A percentile compares a stretch with the other conserved stretches of the same genome.
phyloP scores from a whole-genome alignment of 192 early-diverging fungal species.

The Coemansia sp. region DNA sequence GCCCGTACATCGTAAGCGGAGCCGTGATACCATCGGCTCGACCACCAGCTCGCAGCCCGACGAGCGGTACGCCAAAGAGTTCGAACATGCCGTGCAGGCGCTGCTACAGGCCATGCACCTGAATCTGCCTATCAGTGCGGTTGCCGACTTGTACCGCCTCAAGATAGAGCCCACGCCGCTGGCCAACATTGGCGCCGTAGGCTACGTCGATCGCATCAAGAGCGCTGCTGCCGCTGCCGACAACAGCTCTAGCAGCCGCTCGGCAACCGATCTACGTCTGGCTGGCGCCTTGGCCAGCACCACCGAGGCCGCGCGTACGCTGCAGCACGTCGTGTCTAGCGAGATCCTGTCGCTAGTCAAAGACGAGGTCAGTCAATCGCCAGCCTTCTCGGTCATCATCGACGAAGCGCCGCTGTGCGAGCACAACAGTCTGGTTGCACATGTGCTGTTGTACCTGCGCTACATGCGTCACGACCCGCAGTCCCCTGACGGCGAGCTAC shows the following conservation, averaged over 20 bases:
- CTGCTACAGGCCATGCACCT: constrained; percentile 50
- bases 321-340: constrained; percentile 55
- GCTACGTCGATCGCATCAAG: constrained; percentile 9
- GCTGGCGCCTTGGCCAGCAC: constrained; percentile 27
- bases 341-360: constrained; percentile 51
- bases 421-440: constrained; percentile 53
- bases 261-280: constrained; percentile 21
- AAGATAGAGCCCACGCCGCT: constrained; percentile 33
- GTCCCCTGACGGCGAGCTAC: constrained; percentile 24
- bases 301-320: constrained; percentile 31
- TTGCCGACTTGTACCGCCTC: constrained; percentile 41
- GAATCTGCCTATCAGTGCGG: constrained; percentile 43
- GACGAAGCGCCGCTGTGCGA: constrained; percentile 52
- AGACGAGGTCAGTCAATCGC: constrained; percentile 54
- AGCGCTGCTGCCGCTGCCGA: constrained; percentile 5
- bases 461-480: constrained; percentile 40
- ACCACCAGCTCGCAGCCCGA: constrained; percentile 18
- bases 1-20: constrained; percentile 5
- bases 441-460: constrained; percentile 45
- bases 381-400: constrained; percentile 50
- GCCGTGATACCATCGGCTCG: constrained; percentile 7
- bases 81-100: constrained; percentile 46
- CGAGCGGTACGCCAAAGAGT: constrained; percentile 40
- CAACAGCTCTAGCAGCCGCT: background rate
- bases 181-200: constrained; percentile 29